Percentiles rank a stretch among this genome's conserved stretches.
Conservation (phyloP, 805 yeast genomes). For the Ogataea philodendri region DNA sequence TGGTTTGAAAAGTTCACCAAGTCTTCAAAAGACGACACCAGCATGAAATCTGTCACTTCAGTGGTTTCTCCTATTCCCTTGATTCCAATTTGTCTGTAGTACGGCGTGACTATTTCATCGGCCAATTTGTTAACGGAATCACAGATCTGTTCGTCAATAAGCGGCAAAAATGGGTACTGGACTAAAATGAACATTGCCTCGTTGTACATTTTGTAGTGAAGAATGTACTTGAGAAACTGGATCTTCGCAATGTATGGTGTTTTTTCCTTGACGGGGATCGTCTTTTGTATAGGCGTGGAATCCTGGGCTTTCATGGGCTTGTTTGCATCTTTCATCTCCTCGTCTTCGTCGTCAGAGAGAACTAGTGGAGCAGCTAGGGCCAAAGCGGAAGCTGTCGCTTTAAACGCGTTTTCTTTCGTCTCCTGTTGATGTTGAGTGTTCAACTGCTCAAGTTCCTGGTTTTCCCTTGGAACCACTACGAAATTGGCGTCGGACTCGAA, state of each 20-base stretch:
- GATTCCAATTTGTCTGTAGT: slow-evolving; percentile 30
- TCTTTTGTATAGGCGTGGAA: slow-evolving; percentile 1
- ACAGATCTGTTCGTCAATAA: slow-evolving; percentile 49
- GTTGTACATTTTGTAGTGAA: slow-evolving; percentile 59
- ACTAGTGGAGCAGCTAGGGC: slow-evolving; percentile 85
- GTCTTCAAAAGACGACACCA: slow-evolving; percentile 39
- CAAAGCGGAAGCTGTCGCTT: slow-evolving; percentile 71
- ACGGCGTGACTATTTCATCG: slow-evolving; percentile 48
- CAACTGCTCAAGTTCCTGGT: slow-evolving; percentile 39
- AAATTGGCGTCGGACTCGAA: slow-evolving; percentile 22
- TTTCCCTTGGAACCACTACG: slow-evolving; percentile 12
- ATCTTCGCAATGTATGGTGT: slow-evolving; percentile 36
- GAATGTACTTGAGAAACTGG: slow-evolving; percentile 48
- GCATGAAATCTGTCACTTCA: slow-evolving; percentile 34
- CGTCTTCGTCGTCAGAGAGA: slow-evolving; percentile 60
- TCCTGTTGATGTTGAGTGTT: slow-evolving; percentile 46
- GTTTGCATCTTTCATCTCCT: slow-evolving; percentile 12
- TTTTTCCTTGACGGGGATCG: slow-evolving; percentile 16
- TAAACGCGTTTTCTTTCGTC: slow-evolving; percentile 53
- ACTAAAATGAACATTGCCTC: slow-evolving; percentile 60
- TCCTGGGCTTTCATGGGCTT: slow-evolving; percentile 7
- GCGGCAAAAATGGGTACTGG: slow-evolving; percentile 59
- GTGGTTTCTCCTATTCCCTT: slow-evolving; percentile 21
- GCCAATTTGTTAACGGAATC: slow-evolving; percentile 49
- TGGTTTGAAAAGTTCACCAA: slow-evolving; percentile 42